phyloP scores from a whole-genome alignment of 257 asterid genomes.

The Linderniella brevidens region DNA sequence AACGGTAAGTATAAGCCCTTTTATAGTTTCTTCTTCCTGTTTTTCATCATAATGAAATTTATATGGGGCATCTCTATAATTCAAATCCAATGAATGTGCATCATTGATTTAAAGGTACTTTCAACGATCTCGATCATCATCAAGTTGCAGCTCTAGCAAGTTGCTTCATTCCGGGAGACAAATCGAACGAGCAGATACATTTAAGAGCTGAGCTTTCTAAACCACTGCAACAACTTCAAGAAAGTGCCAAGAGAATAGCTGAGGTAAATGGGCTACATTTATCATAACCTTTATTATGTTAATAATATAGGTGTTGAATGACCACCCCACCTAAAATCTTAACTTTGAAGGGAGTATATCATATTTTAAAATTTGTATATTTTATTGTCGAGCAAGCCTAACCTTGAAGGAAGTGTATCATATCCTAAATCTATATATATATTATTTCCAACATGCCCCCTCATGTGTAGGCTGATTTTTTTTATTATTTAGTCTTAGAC shows the following conservation, averaged over 20 bases:
- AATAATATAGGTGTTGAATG: too few relatives aligned
- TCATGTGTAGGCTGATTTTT: too few relatives aligned
- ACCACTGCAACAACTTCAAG: conserved; percentile 94
- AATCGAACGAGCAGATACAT: conserved; percentile 58
- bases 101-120: conserved; percentile 61
- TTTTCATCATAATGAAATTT: not conserved
- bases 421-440: too few relatives aligned
- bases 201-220: conserved; percentile 81
- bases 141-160: conserved; percentile 90
- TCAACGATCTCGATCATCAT: conserved; percentile 89
- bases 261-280: conserved; percentile 33
- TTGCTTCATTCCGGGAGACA: conserved; percentile 91
- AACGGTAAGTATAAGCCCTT: conserved; percentile 34
- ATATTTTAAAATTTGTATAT: too few relatives aligned
- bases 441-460: too few relatives aligned
- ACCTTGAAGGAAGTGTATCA: too few relatives aligned
- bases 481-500: conserved; percentile 4
- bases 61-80: not conserved
- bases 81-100: not conserved
- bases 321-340: too few relatives aligned
- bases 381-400: too few relatives aligned
- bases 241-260: conserved; percentile 87
- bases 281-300: not conserved
- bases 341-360: too few relatives aligned
- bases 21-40: conserved; percentile 5